Base-by-base conservation (phyloP, 2,329 filamentous ascomycete species). In the Talaromyces sp. region DNA sequence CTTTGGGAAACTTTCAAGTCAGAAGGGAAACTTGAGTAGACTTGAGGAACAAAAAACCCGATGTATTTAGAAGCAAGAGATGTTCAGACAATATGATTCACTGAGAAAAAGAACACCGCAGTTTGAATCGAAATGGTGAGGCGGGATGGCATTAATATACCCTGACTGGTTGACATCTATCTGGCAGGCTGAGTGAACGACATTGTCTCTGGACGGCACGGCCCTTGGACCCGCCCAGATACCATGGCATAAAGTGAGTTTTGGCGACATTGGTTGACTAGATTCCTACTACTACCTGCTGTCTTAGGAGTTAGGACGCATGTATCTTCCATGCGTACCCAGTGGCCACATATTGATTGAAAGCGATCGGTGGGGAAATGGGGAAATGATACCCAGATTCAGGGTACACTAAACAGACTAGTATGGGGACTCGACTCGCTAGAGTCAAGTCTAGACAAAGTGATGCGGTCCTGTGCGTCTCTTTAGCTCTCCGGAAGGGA, bases 101-200 rank as follows among this genome's bases (percentile, higher is more conserved):
- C 5, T 31, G 19, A 11, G 8, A 15, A 50, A 28, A n/a, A 22
- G 19, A 50, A 33, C 17, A 15, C n/a, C n/a, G 25, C 8, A 11
- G 6, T 28, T 21, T n/a, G n/a, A n/a, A 25, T 15, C 17, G 28
- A 10, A 21, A 22, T 35, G 35, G 31, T 31, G 46, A 52, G 37
- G 36, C 37, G 52, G 52, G 11, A 52, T 19, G 46, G 57, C 36
- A 28, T 53, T 52, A 45, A 56, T 59, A 51, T 59, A 41, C 35
- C 53, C 6, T 5, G 28, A 19, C 25, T 10, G n/a, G 15, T 33
- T 52, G 21, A 25, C 25, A 57, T 56, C 43, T 58, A n/a, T 50
- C 35, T 22, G 37, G 19, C 39, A n/a, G n/a, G n/a, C 40, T 28
- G 25, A 28, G 25, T 48, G 43, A 31, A 46, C 15, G 22, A 46